Evolutionary conservation across 345 rosid species (phyloP).

Genomic region (Boechera retrofracta): DNA sequence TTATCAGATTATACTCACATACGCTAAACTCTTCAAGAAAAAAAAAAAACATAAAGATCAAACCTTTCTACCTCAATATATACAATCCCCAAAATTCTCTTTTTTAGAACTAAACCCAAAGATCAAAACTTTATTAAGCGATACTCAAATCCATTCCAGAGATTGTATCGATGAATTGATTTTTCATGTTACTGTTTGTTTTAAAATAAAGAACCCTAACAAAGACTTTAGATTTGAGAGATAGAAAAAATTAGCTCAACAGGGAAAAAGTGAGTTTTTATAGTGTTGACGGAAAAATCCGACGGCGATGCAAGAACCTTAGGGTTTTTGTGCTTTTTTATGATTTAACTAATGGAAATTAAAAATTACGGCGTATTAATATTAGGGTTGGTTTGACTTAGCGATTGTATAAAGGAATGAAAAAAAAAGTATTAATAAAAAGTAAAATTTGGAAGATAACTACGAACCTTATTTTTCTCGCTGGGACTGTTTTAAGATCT

Average conservation of each 20-base stretch:
- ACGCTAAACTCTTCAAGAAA: conserved; percentile 8
- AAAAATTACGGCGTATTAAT: conserved; percentile 4
- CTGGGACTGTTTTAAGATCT: conserved; percentile 31
- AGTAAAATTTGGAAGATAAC: conserved; percentile 5
- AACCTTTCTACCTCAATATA: conserved; percentile 46
- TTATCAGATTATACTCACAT: not conserved
- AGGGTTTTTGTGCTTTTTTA: conserved; percentile 71
- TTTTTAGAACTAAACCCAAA: conserved; percentile 38
- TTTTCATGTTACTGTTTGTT: conserved; percentile 24
- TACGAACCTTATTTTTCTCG: conserved; percentile 42
- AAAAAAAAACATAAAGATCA: conserved; percentile 36
- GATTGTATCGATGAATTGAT: not conserved
- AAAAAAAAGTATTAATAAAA: not conserved
- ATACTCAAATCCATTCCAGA: conserved; percentile 31
- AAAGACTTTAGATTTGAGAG: conserved; percentile 32
- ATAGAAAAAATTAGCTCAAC: not conserved
- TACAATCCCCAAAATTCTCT: conserved; percentile 44
- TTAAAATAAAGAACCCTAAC: conserved; percentile 29
- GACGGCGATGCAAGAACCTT: conserved; percentile 99
- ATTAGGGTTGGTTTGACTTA: conserved; percentile 43
- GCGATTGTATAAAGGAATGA: conserved; percentile 10
- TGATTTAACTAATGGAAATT: conserved; percentile 42
- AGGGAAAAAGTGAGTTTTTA: conserved; percentile 29
- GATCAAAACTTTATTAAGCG: conserved; percentile 50
- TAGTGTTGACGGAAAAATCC: conserved; percentile 60